Evolutionary conservation across 78 protist genomes (phyloP).

Genomic region (Pigoraptor vietnamica): DNA sequence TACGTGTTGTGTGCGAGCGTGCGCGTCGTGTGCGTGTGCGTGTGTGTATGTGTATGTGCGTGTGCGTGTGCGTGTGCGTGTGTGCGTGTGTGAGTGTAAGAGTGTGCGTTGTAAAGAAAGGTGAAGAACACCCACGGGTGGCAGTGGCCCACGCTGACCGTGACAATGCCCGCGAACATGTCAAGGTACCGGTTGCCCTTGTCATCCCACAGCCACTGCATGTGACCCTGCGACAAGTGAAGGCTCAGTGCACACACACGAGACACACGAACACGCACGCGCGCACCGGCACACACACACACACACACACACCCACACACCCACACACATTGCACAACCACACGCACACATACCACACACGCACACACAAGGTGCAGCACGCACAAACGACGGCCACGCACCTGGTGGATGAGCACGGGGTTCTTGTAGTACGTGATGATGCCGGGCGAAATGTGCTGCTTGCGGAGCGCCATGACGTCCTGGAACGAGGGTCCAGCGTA

Average conservation of each 20-base stretch:
- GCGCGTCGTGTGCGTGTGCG: background rate
- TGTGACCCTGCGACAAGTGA: background rate
- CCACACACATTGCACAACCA: background rate
- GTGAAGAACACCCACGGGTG: conserved; percentile 58
- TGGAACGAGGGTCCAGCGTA: background rate
- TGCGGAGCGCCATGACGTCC: background rate
- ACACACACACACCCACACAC: background rate
- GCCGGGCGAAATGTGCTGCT: background rate
- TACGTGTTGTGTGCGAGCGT: too few species aligned
- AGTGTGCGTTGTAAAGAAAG: too few species aligned
- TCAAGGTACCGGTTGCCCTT: conserved; percentile 36
- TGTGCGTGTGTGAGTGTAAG: background rate
- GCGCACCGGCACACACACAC: background rate
- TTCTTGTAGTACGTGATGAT: background rate
- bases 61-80: background rate
- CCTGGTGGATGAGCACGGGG: background rate
- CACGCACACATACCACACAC: background rate
- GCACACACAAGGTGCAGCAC: background rate
- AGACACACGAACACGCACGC: background rate
- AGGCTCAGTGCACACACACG: background rate
- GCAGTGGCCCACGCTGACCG: conserved; percentile 48
- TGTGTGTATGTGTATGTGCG: background rate
- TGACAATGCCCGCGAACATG: conserved; percentile 50
- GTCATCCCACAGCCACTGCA: background rate
- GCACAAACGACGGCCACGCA: too few species aligned